A percentile compares a stretch with the other conserved stretches of the same genome.
Evolutionary conservation across 2,329 filamentous ascomycete genomes (phyloP).

Genomic region (Aspergillus phoenicis): DNA sequence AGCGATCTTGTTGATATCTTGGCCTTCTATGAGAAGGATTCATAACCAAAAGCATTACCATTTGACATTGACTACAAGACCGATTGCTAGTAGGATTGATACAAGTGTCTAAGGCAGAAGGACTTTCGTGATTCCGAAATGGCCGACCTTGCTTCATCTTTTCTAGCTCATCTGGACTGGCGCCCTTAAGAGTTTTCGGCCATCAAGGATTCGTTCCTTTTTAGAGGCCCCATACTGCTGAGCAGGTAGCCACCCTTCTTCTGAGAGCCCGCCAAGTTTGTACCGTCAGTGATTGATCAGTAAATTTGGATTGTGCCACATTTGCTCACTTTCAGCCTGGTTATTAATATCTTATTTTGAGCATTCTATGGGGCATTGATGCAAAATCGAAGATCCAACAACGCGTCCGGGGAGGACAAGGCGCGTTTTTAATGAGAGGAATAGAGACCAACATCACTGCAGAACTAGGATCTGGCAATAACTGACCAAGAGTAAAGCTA

Average conservation of each 20-base stretch:
- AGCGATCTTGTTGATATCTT: too few species aligned
- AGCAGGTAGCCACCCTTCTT: conserved; percentile 23
- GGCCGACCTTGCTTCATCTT: conserved; percentile 17
- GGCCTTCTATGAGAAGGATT: too few species aligned
- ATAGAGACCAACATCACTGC: too few species aligned
- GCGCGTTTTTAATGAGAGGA: too few species aligned
- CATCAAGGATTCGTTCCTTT: conserved; percentile 14
- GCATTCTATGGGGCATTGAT: conserved; percentile 21
- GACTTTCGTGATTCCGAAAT: conserved; percentile 17
- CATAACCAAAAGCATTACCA: too few species aligned
- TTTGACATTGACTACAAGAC: too few species aligned
- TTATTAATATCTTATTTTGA: conserved; percentile 16
- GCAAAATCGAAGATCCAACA: too few species aligned
- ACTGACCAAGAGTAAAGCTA: too few species aligned
- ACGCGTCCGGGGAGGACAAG: too few species aligned
- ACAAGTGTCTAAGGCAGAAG: too few species aligned
- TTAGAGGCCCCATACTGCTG: conserved; percentile 14
- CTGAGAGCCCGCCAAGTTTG: conserved; percentile 19
- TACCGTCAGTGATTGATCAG: conserved; percentile 25
- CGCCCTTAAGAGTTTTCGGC: conserved; percentile 10
- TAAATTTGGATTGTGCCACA: conserved; percentile 25
- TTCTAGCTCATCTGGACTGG: conserved; percentile 15
- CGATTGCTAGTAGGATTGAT: too few species aligned
- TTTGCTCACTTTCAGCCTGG: conserved; percentile 21
- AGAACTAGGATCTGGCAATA: too few species aligned